Evolutionary conservation across 495 filamentous ascomycete genomes (phyloP).

Genomic region (Trichoderma gamsii): DNA sequence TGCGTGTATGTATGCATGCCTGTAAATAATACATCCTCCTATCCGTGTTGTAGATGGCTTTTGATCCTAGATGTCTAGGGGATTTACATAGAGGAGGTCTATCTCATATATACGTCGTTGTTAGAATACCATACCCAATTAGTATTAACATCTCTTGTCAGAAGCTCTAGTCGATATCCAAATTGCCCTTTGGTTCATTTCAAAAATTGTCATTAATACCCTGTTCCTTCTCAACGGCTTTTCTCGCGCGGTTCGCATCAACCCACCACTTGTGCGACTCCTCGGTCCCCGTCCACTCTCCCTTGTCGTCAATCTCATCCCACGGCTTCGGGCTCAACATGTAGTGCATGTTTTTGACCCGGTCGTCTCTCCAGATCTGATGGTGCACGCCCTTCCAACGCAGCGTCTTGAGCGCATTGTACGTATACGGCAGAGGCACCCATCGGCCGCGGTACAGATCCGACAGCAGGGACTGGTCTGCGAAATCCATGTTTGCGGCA

Average conservation of each 20-base stretch:
- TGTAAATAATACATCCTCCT: neutral
- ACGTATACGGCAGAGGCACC: slow-evolving; percentile 69
- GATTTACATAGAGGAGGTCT: neutral
- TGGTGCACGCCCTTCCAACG: slow-evolving; percentile 61
- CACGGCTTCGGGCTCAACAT: slow-evolving; percentile 78
- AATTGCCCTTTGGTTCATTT: neutral
- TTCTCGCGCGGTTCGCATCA: slow-evolving; percentile 8
- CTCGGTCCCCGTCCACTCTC: slow-evolving; percentile 9
- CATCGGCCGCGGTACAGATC: slow-evolving; percentile 62
- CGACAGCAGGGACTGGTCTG: slow-evolving; percentile 67
- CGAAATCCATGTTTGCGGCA: slow-evolving; percentile 56
- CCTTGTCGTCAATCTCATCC: slow-evolving; percentile 45
- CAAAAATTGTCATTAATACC: slow-evolving; percentile 11
- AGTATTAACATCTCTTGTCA: no score
- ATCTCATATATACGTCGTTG: no score
- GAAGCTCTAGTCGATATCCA: neutral
- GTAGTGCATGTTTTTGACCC: slow-evolving; percentile 76
- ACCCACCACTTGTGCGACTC: slow-evolving; percentile 16
- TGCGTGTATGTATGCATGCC: neutral
- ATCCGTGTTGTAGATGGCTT: neutral
- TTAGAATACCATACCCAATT: neutral
- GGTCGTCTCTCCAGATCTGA: slow-evolving; percentile 66
- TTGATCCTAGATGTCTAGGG: neutral
- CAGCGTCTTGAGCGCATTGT: slow-evolving; percentile 79
- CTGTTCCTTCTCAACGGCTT: neutral